Percentiles rank a stretch among this genome's conserved stretches.
These are phyloP conservation scores for Chaetomiaceae sp. DNA, from an alignment of 2,329 filamentous ascomycete species.

Conservation along the genomic window DNA sequence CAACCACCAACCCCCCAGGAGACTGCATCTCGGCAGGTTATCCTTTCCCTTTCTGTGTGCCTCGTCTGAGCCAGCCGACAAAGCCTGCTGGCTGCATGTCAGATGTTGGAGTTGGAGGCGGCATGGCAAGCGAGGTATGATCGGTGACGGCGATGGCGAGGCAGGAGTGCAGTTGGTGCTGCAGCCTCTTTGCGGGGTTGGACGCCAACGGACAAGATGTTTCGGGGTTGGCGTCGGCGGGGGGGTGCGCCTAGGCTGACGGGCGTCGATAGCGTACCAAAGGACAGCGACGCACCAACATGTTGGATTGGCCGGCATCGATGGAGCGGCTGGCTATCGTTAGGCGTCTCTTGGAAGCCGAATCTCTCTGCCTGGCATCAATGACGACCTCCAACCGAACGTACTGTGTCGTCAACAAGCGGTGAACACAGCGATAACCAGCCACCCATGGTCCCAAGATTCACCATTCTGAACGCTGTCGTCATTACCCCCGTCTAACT, in stretches of 20 bases:
- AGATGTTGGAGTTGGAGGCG: neutral
- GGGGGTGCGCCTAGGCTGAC: constrained; percentile 6
- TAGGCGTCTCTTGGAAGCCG: too few relatives aligned
- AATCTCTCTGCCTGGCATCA: too few relatives aligned
- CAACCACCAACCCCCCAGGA: too few relatives aligned
- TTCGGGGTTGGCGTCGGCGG: neutral
- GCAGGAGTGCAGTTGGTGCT: neutral
- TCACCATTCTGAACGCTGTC: too few relatives aligned
- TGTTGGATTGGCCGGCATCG: too few relatives aligned
- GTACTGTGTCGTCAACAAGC: neutral
- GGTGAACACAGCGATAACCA: neutral
- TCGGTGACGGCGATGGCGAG: neutral
- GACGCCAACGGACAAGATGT: neutral
- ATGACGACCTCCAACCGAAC: too few relatives aligned
- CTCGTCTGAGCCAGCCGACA: neutral
- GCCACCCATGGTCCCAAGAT: neutral
- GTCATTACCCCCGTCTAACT: constrained; percentile 24
- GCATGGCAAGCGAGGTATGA: neutral
- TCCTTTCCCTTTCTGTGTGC: neutral
- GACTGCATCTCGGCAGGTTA: neutral
- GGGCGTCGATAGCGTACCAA: neutral
- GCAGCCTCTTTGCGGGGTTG: constrained; percentile 5
- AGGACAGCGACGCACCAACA: neutral
- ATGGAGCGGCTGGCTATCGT: too few relatives aligned
- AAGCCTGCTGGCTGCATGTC: constrained; percentile 1